Evolutionary conservation across 192 early-diverging fungal species (phyloP).

Genomic region (Gonapodya prolifera): DNA sequence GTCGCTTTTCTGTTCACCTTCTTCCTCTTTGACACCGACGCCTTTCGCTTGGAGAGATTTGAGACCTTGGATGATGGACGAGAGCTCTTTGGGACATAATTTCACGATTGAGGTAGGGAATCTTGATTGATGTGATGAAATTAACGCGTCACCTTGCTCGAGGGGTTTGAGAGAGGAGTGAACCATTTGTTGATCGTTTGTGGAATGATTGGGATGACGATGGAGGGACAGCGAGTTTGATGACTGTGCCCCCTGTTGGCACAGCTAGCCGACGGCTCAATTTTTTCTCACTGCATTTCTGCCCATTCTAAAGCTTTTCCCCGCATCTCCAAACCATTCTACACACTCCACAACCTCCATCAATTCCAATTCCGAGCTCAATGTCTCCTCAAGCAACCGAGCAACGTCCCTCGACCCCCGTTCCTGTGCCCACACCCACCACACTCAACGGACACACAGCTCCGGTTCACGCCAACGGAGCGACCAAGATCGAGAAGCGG

Average conservation of each 20-base stretch:
- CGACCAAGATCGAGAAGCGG: background rate
- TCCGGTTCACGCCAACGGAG: background rate
- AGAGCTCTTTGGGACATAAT: background rate
- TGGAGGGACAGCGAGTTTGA: too few species aligned
- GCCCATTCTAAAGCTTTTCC: background rate
- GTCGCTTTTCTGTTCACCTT: background rate
- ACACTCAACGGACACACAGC: background rate
- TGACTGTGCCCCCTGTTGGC: background rate
- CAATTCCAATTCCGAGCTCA: background rate
- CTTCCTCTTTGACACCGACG: background rate
- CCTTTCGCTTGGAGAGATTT: background rate
- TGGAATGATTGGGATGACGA: too few species aligned
- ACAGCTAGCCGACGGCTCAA: background rate
- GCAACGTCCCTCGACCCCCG: background rate
- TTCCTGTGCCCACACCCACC: background rate
- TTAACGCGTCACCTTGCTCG: background rate
- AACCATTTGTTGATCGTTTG: background rate
- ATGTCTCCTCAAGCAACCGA: background rate
- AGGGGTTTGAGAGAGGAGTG: background rate
- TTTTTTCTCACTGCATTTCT: background rate
- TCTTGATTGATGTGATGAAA: background rate
- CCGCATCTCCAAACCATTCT: too few species aligned
- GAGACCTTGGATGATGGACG: background rate
- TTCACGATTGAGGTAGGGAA: too few species aligned
- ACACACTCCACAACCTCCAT: background rate